phyloP scores from a whole-genome alignment of 148 eudicot genomes.

The Heliamphora exappendiculata region DNA sequence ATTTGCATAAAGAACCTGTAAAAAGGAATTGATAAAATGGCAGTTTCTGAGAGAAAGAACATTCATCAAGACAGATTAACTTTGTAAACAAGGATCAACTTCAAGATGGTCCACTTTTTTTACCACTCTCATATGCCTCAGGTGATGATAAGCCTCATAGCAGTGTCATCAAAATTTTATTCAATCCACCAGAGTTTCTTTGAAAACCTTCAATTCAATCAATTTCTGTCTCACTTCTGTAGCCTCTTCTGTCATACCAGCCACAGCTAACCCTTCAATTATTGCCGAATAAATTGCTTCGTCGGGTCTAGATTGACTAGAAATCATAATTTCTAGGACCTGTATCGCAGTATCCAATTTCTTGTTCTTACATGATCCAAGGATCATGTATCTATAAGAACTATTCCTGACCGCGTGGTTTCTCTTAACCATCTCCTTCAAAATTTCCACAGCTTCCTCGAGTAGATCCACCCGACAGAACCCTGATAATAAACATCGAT shows the following conservation, averaged over 20 bases:
- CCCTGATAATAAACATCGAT: conserved; percentile 68
- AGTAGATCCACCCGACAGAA: conserved; percentile 43
- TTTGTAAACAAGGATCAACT: not conserved
- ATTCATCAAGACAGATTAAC: not conserved
- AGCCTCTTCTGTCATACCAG: conserved; percentile 66
- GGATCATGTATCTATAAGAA: conserved; percentile 41
- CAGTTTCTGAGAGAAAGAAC: not conserved
- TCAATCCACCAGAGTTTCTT: conserved; percentile 12
- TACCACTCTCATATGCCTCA: not conserved
- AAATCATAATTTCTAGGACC: conserved; percentile 51
- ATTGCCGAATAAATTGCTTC: conserved; percentile 31
- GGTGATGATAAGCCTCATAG: not conserved
- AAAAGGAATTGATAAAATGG: not conserved
- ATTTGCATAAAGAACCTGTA: not conserved
- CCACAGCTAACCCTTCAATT: conserved; percentile 41
- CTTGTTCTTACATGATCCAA: conserved; percentile 43
- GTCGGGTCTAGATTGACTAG: conserved; percentile 27
- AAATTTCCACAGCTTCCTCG: conserved; percentile 54
- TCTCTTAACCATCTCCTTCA: conserved; percentile 49
- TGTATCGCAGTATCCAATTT: conserved; percentile 56
- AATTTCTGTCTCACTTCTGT: conserved; percentile 36
- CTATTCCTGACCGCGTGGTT: conserved; percentile 36
- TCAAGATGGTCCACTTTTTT: not conserved
- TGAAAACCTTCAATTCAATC: conserved; percentile 36
- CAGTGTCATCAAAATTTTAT: not conserved